Base-by-base conservation (phyloP, 2,329 filamentous ascomycete genomes). In the Trichoderma sp. region DNA sequence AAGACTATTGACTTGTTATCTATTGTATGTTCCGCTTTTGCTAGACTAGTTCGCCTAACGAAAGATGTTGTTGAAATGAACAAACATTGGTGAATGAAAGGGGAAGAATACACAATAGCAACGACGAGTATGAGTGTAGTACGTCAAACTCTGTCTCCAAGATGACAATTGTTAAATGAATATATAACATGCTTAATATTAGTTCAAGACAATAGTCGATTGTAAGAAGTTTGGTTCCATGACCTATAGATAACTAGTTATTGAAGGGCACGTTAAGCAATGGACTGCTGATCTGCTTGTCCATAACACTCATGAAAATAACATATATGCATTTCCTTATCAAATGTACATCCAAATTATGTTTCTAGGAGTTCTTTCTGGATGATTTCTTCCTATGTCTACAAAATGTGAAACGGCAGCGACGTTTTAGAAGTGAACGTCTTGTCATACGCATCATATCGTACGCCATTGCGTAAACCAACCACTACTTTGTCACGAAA, bases 341-440 rank as follows among this genome's bases (percentile, higher is more conserved):
- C 8, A 50, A 50, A 11, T 2, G 6, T 41, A 50, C 8, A 50
- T 50, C 7, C 1, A 50, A 50, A 0, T 50, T 50, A 1, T n/a
- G 4, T 50, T 50, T n/a, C 1, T 0, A 1, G 4, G 18, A 50
- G 5, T 11, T 11, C 1, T 50, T n/a, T 3, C 0, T n/a, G 45
- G 9, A 21, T 50, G 8, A 11, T 50, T 50, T 50, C 18, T 50
- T 21, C 45, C 8, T 21, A 50, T n/a, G 4, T 21, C 18, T 6
- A 2, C 8, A 50, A 7, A 21, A 21, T 12, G 9, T n/a, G 4
- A 50, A 21, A 50, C 18, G 18, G 3, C 9, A 4, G 4, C 3
- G n/a, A 21, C 18, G n/a, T 2, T 21, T 0, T 4, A 5, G 18
- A 50, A 11, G 18, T 21, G 9, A 50, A 21, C n/a, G 4, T n/a